Evolutionary conservation across 176 grass and related monocot species (phyloP).

Genomic region (Saccharum officinarum): DNA sequence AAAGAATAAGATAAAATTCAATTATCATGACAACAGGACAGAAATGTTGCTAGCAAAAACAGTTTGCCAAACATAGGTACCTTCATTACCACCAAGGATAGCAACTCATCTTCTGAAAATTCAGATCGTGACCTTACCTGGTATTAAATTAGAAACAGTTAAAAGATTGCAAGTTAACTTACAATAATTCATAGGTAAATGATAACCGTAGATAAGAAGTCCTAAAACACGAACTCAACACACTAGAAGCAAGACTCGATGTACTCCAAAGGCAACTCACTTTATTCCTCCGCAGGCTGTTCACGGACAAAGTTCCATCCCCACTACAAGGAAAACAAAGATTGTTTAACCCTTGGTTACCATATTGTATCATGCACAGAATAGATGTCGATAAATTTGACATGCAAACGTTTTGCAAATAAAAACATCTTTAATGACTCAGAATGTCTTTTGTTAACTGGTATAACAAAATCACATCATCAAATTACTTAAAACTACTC

Average conservation of each 20-base stretch:
- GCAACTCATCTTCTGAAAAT: conserved; percentile 96
- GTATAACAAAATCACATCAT: not conserved
- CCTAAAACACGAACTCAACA: not conserved
- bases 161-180: conserved; percentile 12
- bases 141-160: conserved; percentile 24
- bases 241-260: not conserved
- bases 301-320: conserved; percentile 89
- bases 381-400: not conserved
- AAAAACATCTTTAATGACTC: not conserved
- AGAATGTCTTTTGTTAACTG: not conserved
- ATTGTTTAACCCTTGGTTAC: conserved; percentile 15
- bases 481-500: not conserved
- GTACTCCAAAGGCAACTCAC: conserved; percentile 44
- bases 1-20: not conserved
- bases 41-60: not conserved
- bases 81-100: conserved; percentile 92
- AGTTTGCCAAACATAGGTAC: conserved; percentile 18
- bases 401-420: not conserved
- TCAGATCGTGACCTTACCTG: conserved; percentile 80
- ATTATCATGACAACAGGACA: not conserved
- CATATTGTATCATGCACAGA: not conserved
- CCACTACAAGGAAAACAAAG: conserved; percentile 57
- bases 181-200: not conserved
- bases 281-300: conserved; percentile 76
- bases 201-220: not conserved